Evolutionary conservation across 2,329 filamentous ascomycete genomes (phyloP).

Genomic region (Ampelomyces quisqualis): DNA sequence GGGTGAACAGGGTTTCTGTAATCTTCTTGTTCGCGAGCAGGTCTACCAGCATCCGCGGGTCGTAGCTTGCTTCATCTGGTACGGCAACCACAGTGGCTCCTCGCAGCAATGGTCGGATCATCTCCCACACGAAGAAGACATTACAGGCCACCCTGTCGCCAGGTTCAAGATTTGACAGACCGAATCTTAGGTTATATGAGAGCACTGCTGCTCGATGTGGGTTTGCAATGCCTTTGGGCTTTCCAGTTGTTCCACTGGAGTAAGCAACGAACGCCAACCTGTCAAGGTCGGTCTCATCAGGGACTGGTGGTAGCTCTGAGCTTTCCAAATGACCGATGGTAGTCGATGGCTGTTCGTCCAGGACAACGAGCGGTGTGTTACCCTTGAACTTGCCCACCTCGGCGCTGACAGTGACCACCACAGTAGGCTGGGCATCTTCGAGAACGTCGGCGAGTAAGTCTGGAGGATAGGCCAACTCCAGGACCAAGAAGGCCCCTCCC

Average conservation of each 20-base stretch:
- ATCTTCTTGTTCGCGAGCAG: slow-evolving; percentile 65
- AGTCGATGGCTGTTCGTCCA: slow-evolving; percentile 53
- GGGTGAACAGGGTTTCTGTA: slow-evolving; percentile 82
- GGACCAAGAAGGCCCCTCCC: slow-evolving; percentile 76
- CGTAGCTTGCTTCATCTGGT: slow-evolving; percentile 75
- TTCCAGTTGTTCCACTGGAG: slow-evolving; percentile 74
- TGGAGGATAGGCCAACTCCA: slow-evolving; percentile 76
- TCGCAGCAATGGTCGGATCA: slow-evolving; percentile 71
- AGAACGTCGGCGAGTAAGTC: slow-evolving; percentile 73
- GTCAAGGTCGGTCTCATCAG: slow-evolving; percentile 68
- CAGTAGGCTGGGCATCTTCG: slow-evolving; percentile 69
- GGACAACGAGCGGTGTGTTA: slow-evolving; percentile 62
- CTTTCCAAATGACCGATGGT: slow-evolving; percentile 40
- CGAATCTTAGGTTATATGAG: slow-evolving; percentile 73
- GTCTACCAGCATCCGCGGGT: slow-evolving; percentile 72
- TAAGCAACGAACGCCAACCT: slow-evolving; percentile 78
- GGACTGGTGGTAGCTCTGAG: slow-evolving; percentile 53
- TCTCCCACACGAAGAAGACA: slow-evolving; percentile 87
- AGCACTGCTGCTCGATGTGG: slow-evolving; percentile 71
- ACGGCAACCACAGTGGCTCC: slow-evolving; percentile 75
- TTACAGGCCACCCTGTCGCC: slow-evolving; percentile 83
- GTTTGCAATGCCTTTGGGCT: slow-evolving; percentile 80
- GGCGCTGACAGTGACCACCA: slow-evolving; percentile 67
- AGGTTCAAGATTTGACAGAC: slow-evolving; percentile 65
- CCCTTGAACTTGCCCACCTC: slow-evolving; percentile 67